Base-by-base conservation (phyloP, 768 basidiomycete genomes). In the Pleurotus cornucopiae region DNA sequence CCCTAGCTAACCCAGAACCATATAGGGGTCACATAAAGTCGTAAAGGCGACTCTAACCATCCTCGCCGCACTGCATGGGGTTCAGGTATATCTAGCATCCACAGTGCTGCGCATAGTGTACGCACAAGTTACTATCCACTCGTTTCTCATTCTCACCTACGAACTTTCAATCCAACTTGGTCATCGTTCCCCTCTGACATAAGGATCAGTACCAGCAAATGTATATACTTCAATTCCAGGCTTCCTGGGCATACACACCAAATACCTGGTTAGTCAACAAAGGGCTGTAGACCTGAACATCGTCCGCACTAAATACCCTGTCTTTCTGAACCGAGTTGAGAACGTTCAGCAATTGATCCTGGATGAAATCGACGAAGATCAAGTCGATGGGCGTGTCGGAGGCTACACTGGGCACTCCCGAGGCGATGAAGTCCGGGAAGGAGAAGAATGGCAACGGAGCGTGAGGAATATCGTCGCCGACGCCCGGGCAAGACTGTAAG, bases 391-490 rank as follows among this genome's bases (percentile, higher is more conserved):
- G 71, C 0, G 81, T 75, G 53, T 76, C 72, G 53, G 73, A 73
- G 0, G 80, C 58, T 12, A 83, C 76, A 20, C 72, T 64, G 2
- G 88, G 85, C 2, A 80, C 65, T 23, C 73, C 67, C 0, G 85
- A 86, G 13, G 74, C 75, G 57, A 90, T 76, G 64, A 84, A 91
- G 62, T 78, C 74, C 0, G 86, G 87, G 2, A 71, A 58, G 4
- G 66, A 52, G 67, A 78, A 80, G 68, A 78, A 81, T 3, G 86
- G 78, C 51, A 88, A 65, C 2, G 89, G 82, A 1, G 71, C 61
- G 66, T 94, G 91, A 0, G 69, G 68, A 2, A 77, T 82, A 62
- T 93, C 91, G 64, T 93, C 91, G 2, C 90, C 91, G 6, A 81
- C 69, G 2, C 85, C 88, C 1, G 88, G 85, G 65, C 91, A 91